phyloP scores from a whole-genome alignment of 345 rosid species.

The Microthlaspi erraticum region DNA sequence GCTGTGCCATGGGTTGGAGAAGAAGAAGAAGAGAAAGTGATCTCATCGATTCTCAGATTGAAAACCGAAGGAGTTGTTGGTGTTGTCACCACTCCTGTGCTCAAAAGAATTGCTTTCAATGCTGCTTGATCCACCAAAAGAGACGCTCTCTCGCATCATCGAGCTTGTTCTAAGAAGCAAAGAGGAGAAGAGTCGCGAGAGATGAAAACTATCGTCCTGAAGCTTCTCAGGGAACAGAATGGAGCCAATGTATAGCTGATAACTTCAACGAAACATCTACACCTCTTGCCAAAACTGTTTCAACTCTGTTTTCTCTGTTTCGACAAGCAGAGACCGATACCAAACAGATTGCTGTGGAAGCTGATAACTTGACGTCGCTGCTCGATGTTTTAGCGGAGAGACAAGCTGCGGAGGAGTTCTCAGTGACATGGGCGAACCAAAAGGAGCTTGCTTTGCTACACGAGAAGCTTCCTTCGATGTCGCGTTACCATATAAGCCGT shows the following conservation, averaged over 20 bases:
- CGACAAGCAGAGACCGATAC: slow-evolving; percentile 62
- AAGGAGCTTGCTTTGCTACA: slow-evolving; percentile 76
- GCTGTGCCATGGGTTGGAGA: slow-evolving; percentile 99
- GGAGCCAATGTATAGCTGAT: slow-evolving; percentile 54
- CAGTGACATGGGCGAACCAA: slow-evolving; percentile 78
- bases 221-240: slow-evolving; percentile 85
- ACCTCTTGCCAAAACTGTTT: slow-evolving; percentile 70
- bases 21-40: slow-evolving; percentile 94
- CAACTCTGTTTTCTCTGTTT: slow-evolving; percentile 61
- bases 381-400: slow-evolving; percentile 81
- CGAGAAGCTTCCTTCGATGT: slow-evolving; percentile 64
- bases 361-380: slow-evolving; percentile 90
- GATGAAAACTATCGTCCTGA: slow-evolving; percentile 85
- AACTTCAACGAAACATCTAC: slow-evolving; percentile 74
- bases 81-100: slow-evolving; percentile 57
- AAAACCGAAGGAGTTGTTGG: slow-evolving; percentile 66
- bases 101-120: slow-evolving; percentile 76
- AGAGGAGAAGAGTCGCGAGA: slow-evolving; percentile 90
- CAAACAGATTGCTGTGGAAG: slow-evolving; percentile 77
- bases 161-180: slow-evolving; percentile 88
- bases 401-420: slow-evolving; percentile 86
- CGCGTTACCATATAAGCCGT: slow-evolving; percentile 88
- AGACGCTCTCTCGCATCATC: slow-evolving; percentile 78
- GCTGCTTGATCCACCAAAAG: slow-evolving; percentile 61
- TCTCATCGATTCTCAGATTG: slow-evolving; percentile 69